phyloP scores from a whole-genome alignment of 768 basidiomycete genomes.

The Collybia sp. region DNA sequence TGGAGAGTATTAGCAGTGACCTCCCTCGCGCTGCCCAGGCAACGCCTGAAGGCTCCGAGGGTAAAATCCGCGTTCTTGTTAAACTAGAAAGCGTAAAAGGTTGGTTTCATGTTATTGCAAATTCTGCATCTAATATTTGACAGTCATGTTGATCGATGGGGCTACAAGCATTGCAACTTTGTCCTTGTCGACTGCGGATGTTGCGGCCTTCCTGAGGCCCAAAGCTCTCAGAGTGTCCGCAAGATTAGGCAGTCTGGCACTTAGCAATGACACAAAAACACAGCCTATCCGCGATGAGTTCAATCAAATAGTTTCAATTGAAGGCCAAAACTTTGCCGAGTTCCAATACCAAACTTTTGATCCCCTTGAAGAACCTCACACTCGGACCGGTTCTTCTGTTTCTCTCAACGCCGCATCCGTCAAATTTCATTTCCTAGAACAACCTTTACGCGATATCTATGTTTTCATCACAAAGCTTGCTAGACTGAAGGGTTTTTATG shows the following conservation, averaged over 20 bases:
- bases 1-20: not conserved
- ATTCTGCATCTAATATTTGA: not conserved
- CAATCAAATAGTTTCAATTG: slow-evolving; percentile 86
- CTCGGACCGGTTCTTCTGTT: slow-evolving; percentile 80
- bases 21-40: slow-evolving; percentile 1
- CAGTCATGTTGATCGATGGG: slow-evolving; percentile 78
- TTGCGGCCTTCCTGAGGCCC: slow-evolving; percentile 66
- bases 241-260: slow-evolving; percentile 75
- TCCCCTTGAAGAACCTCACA: slow-evolving; percentile 59
- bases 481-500: slow-evolving; percentile 89
- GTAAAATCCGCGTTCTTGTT: slow-evolving; percentile 77
- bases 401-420: slow-evolving; percentile 84
- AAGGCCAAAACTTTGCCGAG: slow-evolving; percentile 91
- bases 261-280: slow-evolving; percentile 66
- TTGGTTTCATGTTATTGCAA: slow-evolving; percentile 23
- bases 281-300: slow-evolving; percentile 58
- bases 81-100: slow-evolving; percentile 84
- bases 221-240: slow-evolving; percentile 77
- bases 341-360: slow-evolving; percentile 93
- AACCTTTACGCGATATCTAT: slow-evolving; percentile 87
- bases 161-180: slow-evolving; percentile 74
- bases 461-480: slow-evolving; percentile 81
- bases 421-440: slow-evolving; percentile 83
- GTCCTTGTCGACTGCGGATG: slow-evolving; percentile 85
- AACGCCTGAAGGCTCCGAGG: slow-evolving; percentile 16